Evolutionary conservation across 140 eudicot genomes (phyloP).

Genomic region (Bidens hawaiensis): DNA sequence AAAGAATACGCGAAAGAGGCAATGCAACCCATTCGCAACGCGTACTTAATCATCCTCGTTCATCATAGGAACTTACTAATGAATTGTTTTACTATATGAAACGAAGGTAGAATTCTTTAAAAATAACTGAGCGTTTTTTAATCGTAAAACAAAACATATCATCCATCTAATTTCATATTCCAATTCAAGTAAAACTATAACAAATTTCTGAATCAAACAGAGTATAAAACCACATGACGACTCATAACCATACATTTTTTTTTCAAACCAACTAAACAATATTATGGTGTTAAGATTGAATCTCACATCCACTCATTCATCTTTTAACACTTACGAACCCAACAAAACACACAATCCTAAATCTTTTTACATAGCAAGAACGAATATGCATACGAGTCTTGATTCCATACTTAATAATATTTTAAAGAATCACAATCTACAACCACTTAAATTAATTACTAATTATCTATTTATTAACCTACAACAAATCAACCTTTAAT

Average conservation of each 20-base stretch:
- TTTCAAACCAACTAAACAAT: neutral
- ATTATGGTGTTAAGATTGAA: neutral
- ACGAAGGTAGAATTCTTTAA: no score
- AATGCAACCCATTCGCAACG: no score
- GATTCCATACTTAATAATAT: neutral
- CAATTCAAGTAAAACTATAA: no score
- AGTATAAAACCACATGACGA: no score
- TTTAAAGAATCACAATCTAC: constrained; percentile 5
- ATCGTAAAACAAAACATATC: no score
- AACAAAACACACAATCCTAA: neutral
- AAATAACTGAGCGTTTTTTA: no score
- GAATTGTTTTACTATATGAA: no score
- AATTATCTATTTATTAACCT: neutral
- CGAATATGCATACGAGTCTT: neutral
- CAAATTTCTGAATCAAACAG: no score
- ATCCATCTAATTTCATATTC: no score
- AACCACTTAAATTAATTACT: neutral
- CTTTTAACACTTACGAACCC: neutral
- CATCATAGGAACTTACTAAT: no score
- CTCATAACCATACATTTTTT: neutral
- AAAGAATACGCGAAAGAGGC: no score
- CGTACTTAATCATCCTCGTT: no score
- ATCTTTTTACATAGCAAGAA: neutral
- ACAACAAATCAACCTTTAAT: neutral
- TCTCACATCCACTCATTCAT: neutral